phyloP scores from a whole-genome alignment of 192 early-diverging fungal species.

The Rhizophagus clarus region DNA sequence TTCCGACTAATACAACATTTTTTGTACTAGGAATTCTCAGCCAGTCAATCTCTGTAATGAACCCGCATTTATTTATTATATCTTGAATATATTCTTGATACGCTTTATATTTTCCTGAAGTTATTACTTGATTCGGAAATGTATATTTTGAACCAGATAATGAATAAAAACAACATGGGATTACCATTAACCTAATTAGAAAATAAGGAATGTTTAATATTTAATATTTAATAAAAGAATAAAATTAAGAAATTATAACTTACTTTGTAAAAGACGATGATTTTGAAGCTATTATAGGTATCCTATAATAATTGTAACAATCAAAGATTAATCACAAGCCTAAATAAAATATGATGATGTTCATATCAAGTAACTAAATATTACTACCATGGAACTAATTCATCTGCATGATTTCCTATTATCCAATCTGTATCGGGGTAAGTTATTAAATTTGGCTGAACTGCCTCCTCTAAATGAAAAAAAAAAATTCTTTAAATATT shows the following conservation, averaged over 20 bases:
- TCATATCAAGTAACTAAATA: not conserved
- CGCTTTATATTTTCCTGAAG: constrained; percentile 67
- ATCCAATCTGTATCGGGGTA: constrained; percentile 71
- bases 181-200: constrained; percentile 63
- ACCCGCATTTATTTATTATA: constrained; percentile 61
- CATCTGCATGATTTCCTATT: constrained; percentile 90
- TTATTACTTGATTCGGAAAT: constrained; percentile 47
- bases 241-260: constrained; percentile 1
- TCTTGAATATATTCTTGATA: constrained; percentile 65
- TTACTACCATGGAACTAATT: constrained; percentile 75
- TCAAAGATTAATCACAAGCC: constrained; percentile 2
- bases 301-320: constrained; percentile 39
- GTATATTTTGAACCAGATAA: constrained; percentile 62
- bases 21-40: constrained; percentile 83
- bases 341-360: not conserved
- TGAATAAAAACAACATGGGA: constrained; percentile 85
- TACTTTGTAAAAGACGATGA: constrained; percentile 50
- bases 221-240: constrained; percentile 7
- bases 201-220: not conserved
- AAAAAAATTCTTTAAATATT: not conserved
- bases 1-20: constrained; percentile 73
- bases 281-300: constrained; percentile 72
- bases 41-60: constrained; percentile 59
- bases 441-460: constrained; percentile 51
- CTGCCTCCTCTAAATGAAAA: constrained; percentile 53